Conservation (phyloP, 257 asterid genomes). For the Leptodermis oblonga region DNA sequence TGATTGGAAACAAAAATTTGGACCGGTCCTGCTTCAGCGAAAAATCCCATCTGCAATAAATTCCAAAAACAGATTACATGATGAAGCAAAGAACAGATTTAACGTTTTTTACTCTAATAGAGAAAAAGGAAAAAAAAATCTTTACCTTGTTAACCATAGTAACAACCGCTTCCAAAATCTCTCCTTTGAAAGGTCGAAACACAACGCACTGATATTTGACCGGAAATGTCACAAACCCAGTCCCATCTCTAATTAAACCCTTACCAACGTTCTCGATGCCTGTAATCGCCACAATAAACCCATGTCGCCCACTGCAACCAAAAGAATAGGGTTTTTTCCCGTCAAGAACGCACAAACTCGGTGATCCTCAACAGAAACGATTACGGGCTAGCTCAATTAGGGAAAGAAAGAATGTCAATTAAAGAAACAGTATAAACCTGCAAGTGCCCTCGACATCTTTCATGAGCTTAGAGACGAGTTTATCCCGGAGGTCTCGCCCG, state of each 20-base stretch:
- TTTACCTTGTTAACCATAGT: conserved; percentile 88
- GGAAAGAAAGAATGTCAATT: too few species aligned
- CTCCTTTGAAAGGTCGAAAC: conserved; percentile 94
- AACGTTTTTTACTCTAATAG: background rate
- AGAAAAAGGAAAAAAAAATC: background rate
- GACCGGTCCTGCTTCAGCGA: conserved; percentile 98
- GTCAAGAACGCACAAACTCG: background rate
- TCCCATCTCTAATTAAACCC: conserved; percentile 92
- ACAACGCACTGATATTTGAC: conserved; percentile 91
- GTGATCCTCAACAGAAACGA: background rate
- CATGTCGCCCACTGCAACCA: conserved; percentile 72
- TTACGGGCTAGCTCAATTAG: background rate
- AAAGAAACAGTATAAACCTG: conserved; percentile 39
- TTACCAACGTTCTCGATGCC: conserved; percentile 89
- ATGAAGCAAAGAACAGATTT: background rate
- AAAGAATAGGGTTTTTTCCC: background rate
- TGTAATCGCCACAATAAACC: conserved; percentile 90
- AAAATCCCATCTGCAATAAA: conserved; percentile 87
- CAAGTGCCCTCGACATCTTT: conserved; percentile 98
- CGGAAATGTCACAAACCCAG: conserved; percentile 90
- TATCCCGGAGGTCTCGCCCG: conserved; percentile 92
- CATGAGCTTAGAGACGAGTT: conserved; percentile 89
- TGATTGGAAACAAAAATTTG: conserved; percentile 90
- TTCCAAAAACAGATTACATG: conserved; percentile 1
- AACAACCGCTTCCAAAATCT: conserved; percentile 86